Conservation (phyloP, 257 asterid genomes). For the Primulina huaijiensis region DNA sequence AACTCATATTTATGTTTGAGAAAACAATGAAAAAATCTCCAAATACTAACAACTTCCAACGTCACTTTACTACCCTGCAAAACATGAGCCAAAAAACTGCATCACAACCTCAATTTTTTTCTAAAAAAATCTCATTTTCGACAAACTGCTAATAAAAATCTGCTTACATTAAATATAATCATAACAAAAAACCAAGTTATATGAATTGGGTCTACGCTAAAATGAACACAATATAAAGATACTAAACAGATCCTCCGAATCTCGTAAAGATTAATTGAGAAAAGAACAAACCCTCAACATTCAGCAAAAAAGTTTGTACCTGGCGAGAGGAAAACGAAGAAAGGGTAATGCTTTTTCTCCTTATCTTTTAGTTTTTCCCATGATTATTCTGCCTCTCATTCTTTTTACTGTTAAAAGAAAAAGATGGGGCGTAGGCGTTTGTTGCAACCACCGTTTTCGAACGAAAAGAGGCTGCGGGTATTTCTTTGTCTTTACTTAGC, state of each 20-base stretch:
- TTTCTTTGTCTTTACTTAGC: background rate
- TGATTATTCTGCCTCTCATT: background rate
- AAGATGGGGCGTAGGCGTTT: conserved; percentile 23
- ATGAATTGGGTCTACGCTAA: background rate
- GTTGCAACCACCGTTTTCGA: conserved; percentile 35
- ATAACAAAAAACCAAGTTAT: background rate
- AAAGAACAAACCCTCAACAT: conserved; percentile 9
- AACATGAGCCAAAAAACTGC: conserved; percentile 20
- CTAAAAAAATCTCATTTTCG: background rate
- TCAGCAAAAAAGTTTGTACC: conserved; percentile 15
- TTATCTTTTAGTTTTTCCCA: background rate
- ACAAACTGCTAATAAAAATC: background rate
- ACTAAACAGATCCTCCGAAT: conserved; percentile 30
- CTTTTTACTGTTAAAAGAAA: background rate
- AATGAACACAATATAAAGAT: background rate
- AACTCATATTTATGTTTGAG: conserved; percentile 39
- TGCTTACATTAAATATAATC: background rate
- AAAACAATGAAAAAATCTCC: conserved; percentile 10
- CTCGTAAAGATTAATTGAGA: background rate
- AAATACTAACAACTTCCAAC: conserved; percentile 16
- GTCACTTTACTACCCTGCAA: conserved; percentile 32
- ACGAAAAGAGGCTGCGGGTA: conserved; percentile 40
- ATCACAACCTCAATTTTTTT: conserved; percentile 15
- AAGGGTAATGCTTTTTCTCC: background rate
- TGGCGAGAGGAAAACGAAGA: conserved; percentile 1